Conservation (phyloP, 345 rosid species). For the Microcos paniculata region DNA sequence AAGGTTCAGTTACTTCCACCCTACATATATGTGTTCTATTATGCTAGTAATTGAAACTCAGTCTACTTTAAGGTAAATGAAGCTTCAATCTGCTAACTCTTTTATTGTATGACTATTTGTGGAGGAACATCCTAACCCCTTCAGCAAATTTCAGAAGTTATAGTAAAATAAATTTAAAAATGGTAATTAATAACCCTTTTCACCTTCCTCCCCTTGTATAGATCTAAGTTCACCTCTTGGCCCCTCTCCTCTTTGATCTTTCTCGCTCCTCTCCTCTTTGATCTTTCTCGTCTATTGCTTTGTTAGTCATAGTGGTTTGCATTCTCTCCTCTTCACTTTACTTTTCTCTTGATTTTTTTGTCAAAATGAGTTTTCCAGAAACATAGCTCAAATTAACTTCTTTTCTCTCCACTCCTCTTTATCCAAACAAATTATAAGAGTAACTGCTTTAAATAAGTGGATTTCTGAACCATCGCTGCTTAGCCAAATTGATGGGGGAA, state of each 20-base stretch:
- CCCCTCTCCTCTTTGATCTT: background rate
- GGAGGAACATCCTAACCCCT: background rate
- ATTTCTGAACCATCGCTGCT: background rate
- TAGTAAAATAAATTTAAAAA: background rate
- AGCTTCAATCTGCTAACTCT: constrained; percentile 1
- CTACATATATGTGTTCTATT: background rate
- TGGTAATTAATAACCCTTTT: background rate
- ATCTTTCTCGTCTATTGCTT: background rate
- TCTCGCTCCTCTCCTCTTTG: no score
- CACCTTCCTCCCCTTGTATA: background rate
- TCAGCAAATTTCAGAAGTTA: background rate
- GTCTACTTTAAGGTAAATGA: background rate
- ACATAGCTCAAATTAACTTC: background rate
- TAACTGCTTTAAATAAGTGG: no score
- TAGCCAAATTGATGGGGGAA: background rate
- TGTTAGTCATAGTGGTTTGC: background rate
- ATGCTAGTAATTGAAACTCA: background rate
- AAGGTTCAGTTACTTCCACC: constrained; percentile 49
- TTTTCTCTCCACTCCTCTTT: background rate
- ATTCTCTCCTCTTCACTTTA: background rate
- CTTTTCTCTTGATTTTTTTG: background rate
- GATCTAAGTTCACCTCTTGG: background rate
- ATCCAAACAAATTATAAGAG: background rate
- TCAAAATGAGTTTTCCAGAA: background rate
- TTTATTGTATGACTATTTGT: background rate